A percentile compares a stretch with the other conserved stretches of the same genome.
phyloP scores from a whole-genome alignment of 768 basidiomycete genomes.

The Clitopilus hobsonii region DNA sequence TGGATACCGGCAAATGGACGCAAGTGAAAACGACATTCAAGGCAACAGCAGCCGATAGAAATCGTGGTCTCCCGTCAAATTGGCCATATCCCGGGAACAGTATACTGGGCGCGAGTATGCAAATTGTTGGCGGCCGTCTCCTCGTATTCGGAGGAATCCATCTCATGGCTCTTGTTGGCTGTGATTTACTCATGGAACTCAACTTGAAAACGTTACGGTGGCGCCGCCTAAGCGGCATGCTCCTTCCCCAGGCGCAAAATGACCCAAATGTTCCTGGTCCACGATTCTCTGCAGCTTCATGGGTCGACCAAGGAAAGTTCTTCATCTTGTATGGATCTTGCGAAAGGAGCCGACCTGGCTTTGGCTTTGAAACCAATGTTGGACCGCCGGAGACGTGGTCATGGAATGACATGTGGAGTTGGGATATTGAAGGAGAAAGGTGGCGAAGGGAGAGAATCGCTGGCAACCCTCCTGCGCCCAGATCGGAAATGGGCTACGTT shows the following conservation, averaged over 20 bases:
- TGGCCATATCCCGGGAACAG: slow-evolving; percentile 19
- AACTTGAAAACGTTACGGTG: neutral
- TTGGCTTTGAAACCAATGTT: neutral
- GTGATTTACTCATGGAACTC: neutral
- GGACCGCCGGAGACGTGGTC: too few species aligned
- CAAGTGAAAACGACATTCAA: too few species aligned
- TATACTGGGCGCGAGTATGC: slow-evolving; percentile 13
- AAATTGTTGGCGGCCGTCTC: slow-evolving; percentile 24
- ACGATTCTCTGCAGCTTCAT: too few species aligned
- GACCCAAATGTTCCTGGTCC: too few species aligned
- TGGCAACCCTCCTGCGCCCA: neutral
- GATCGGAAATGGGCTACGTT: neutral
- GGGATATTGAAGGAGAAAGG: neutral
- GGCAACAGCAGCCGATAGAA: neutral
- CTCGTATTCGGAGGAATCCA: slow-evolving; percentile 35
- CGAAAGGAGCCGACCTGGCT: neutral
- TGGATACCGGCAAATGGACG: too few species aligned
- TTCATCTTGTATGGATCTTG: neutral
- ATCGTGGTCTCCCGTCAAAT: slow-evolving; percentile 10
- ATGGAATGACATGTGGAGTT: too few species aligned
- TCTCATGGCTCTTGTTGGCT: neutral
- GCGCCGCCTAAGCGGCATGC: neutral
- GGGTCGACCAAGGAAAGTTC: neutral
- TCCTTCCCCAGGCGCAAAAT: too few species aligned
- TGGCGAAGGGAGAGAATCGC: neutral